phyloP scores from a whole-genome alignment of 2,329 filamentous ascomycete genomes.

The Penicillium hesseltinei region DNA sequence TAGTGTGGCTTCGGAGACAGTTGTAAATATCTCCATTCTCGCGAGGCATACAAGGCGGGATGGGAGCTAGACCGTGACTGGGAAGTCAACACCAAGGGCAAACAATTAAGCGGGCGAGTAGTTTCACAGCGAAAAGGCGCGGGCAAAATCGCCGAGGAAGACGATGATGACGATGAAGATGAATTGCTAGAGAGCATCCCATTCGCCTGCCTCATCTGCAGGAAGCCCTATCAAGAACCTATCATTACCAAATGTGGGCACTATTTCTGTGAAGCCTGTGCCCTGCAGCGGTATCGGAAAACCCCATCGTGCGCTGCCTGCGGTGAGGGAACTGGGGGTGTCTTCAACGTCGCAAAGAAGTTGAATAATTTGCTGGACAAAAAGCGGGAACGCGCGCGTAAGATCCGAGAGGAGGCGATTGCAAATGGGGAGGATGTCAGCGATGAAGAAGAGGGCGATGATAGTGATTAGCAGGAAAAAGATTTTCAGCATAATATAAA shows the following conservation, averaged over 20 bases:
- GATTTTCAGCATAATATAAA: conserved; percentile 3
- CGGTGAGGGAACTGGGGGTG: conserved; percentile 78
- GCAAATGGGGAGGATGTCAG: conserved; percentile 54
- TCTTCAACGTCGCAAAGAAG: conserved; percentile 85
- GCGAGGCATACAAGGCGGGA: conserved; percentile 73
- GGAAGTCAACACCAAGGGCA: conserved; percentile 73
- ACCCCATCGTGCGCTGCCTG: conserved; percentile 85
- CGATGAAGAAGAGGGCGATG: conserved; percentile 46
- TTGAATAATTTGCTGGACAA: conserved; percentile 75
- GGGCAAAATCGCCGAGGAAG: conserved; percentile 48
- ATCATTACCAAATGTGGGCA: conserved; percentile 89
- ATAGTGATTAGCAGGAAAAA: conserved; percentile 7
- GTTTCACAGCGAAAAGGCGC: conserved; percentile 48
- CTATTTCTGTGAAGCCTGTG: conserved; percentile 93
- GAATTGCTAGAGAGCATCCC: conserved; percentile 78
- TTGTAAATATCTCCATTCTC: conserved; percentile 68
- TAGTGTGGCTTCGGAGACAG: conserved; percentile 66
- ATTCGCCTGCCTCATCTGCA: conserved; percentile 86
- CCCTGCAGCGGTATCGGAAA: conserved; percentile 79
- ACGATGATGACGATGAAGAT: conserved; percentile 62
- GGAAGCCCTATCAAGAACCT: conserved; percentile 72
- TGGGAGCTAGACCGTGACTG: conserved; percentile 96
- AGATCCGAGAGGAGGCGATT: conserved; percentile 53
- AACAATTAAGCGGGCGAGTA: conserved; percentile 45
- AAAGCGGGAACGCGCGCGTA: conserved; percentile 59